These are phyloP conservation scores for Neurospora sp. DNA, from an alignment of 495 filamentous ascomycete genomes.

Conservation along the genomic window DNA sequence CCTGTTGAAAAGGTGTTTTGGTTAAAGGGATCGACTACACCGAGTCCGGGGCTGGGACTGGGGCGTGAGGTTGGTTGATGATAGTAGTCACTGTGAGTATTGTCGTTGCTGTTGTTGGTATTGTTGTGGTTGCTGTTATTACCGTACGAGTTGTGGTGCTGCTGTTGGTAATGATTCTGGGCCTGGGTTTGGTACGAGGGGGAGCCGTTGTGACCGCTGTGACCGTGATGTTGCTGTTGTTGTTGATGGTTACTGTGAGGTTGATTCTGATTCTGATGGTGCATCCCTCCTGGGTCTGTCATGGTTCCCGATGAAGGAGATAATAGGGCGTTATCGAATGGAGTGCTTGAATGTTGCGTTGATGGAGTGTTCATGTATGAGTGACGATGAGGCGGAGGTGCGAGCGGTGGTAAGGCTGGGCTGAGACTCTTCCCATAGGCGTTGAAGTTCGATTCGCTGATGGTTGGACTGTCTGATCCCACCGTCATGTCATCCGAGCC, in stretches of 20 bases:
- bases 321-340: neutral
- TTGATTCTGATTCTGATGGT: constrained; percentile 2
- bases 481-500: constrained; percentile 18
- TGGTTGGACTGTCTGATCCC: neutral
- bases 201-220: neutral
- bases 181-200: neutral
- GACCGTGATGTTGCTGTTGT: neutral
- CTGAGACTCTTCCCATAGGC: constrained; percentile 1
- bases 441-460: neutral
- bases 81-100: constrained; percentile 10
- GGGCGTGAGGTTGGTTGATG: neutral
- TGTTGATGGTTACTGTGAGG: neutral
- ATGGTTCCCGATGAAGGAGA: neutral
- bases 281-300: neutral
- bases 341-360: neutral
- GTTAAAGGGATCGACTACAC: neutral
- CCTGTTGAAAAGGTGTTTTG: neutral
- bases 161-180: neutral
- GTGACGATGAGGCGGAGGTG: neutral
- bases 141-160: neutral
- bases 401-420: neutral
- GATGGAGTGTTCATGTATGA: neutral
- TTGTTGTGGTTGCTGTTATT: neutral
- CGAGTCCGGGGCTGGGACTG: neutral
- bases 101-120: constrained; percentile 6